Conservation (phyloP, 257 asterid species). For the Lantana camara region DNA sequence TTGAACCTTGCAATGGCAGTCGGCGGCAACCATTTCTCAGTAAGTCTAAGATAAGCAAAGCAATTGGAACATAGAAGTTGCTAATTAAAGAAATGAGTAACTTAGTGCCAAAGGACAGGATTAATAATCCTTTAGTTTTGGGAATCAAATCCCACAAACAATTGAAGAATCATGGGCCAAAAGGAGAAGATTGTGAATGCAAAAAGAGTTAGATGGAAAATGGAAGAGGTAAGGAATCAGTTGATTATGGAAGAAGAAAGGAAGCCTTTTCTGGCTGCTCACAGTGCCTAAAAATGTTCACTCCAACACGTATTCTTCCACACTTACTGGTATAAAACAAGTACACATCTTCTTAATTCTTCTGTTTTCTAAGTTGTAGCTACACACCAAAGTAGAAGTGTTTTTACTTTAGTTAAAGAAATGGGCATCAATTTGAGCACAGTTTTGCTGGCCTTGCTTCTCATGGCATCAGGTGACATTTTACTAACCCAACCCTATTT, state of each 20-base stretch:
- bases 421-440: constrained; percentile 39
- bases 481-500: too few relatives aligned
- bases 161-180: constrained; percentile 1
- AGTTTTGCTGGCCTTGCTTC: constrained; percentile 31
- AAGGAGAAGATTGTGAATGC: constrained; percentile 23
- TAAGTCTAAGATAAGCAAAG: background rate
- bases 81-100: background rate
- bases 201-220: constrained; percentile 22
- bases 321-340: constrained; percentile 4
- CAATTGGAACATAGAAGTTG: background rate
- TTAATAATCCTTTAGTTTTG: background rate
- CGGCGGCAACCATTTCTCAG: background rate
- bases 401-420: background rate
- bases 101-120: background rate
- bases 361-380: background rate
- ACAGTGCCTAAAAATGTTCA: constrained; percentile 20
- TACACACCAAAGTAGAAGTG: background rate
- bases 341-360: background rate
- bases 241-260: constrained; percentile 56
- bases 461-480: constrained; percentile 47
- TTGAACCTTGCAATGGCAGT: background rate
- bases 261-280: constrained; percentile 44
- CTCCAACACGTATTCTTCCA: constrained; percentile 57
- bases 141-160: background rate
- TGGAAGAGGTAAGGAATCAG: constrained; percentile 53